Base-by-base conservation (phyloP, 2,329 filamentous ascomycete species). In the Diaporthe vexans region DNA sequence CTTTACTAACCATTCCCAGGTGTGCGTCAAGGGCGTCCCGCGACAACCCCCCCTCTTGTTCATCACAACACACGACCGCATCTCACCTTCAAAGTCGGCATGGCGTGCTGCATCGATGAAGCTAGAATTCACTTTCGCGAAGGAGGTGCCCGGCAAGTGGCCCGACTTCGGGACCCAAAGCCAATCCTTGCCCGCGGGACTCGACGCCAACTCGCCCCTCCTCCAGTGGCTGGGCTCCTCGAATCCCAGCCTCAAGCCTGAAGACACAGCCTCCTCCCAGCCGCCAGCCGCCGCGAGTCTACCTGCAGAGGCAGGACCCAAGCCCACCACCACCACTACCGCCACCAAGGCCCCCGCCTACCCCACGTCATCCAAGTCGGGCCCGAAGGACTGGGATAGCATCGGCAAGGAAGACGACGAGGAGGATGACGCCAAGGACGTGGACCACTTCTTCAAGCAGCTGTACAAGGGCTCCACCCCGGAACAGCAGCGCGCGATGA, bases 351-450 rank as follows among this genome's bases (percentile, higher is more conserved):
- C 21, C 10, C 94, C 93, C 0, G 84, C 88, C 0, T 98, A 98
- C 81, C 96, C 97, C 0, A 96, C 95, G 0, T 98, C 95, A 0
- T 97, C 96, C 17, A 93, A 92, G 76, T 88, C 85, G 1, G 96
- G 95, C 0, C 91, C 94, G 4, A 98, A 97, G 84, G 90, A 99
- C 84, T 99, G 97, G 97, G 97, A 99, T 81, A 94, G 92, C 76
- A 81, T 98, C 2, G 91, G 79, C 0, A 82, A 80, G 0, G 86
- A 86, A 0, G 88, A 89, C 1, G 87, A 91, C 0, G 91, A 91
- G 13, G 88, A 89, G 0, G 88, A 90, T 0, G 88, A 89, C 75
- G 89, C 88, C 1, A 91, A 93, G 74, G 90, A 93, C 37, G 91
- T 95, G 11, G 93, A 97, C 79, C 81, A 83, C 15, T 98, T 98